These are phyloP conservation scores for Debaryomyces udenii DNA, from an alignment of 1,139 yeast species.

Conservation along the genomic window DNA sequence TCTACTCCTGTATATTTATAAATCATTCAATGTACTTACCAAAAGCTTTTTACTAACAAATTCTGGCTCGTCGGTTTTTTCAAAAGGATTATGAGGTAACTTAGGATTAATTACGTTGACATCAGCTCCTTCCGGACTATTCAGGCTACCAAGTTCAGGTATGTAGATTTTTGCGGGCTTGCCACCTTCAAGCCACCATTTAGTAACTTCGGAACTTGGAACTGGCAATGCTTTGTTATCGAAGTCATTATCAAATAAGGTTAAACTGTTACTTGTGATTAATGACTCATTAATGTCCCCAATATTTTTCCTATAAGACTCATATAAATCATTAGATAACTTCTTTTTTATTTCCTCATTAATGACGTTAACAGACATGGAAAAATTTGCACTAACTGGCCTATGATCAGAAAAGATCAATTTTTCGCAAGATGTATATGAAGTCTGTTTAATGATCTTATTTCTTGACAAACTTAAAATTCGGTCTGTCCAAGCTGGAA, in stretches of 20 bases:
- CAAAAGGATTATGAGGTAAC: slow-evolving; percentile 73
- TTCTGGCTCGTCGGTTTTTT: slow-evolving; percentile 36
- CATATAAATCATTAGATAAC: slow-evolving; percentile 64
- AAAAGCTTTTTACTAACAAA: slow-evolving; percentile 31
- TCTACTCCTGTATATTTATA: slow-evolving; percentile 1
- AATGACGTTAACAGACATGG: slow-evolving; percentile 66
- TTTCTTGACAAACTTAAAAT: slow-evolving; percentile 52
- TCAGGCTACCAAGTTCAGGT: slow-evolving; percentile 38
- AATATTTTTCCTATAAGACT: slow-evolving; percentile 49
- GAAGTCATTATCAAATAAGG: slow-evolving; percentile 30
- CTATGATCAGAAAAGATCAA: slow-evolving; percentile 87
- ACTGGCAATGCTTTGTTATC: slow-evolving; percentile 63
- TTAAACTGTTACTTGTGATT: slow-evolving; percentile 31
- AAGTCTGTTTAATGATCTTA: slow-evolving; percentile 60
- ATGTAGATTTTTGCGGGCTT: slow-evolving; percentile 69
- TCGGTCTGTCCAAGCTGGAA: slow-evolving; percentile 98
- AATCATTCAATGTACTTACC: slow-evolving; percentile 23
- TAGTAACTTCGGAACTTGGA: slow-evolving; percentile 77
- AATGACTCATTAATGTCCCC: slow-evolving; percentile 48
- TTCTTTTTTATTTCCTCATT: slow-evolving; percentile 64
- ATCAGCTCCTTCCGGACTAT: slow-evolving; percentile 32
- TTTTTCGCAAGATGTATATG: slow-evolving; percentile 63
- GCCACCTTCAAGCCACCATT: slow-evolving; percentile 93
- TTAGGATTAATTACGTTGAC: slow-evolving; percentile 63
- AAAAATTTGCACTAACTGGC: slow-evolving; percentile 84